phyloP scores from a whole-genome alignment of 371 early-diverging fungal species.

The Batkoa obscura region DNA sequence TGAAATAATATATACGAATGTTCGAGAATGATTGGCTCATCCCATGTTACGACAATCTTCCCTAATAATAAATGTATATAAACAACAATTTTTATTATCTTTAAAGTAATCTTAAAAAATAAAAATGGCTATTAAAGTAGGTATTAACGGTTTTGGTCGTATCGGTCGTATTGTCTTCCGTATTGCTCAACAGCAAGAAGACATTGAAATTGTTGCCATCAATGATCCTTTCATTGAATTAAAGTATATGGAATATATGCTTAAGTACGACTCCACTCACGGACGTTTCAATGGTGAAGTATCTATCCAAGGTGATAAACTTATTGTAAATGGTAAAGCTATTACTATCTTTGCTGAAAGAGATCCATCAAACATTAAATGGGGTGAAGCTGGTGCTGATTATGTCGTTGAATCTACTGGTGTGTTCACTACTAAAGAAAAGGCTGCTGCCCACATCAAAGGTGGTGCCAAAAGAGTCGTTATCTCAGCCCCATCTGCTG shows the following conservation, averaged over 20 bases:
- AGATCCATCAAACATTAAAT: constrained; percentile 75
- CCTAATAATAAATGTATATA: no score
- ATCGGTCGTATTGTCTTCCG: constrained; percentile 98
- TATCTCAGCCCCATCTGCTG: constrained; percentile 93
- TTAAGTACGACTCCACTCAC: constrained; percentile 97
- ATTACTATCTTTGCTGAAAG: constrained; percentile 55
- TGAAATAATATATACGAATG: no score
- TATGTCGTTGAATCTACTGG: constrained; percentile 98
- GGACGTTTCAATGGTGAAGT: constrained; percentile 73
- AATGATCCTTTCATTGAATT: constrained; percentile 97
- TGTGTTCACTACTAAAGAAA: constrained; percentile 85
- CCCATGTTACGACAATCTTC: no score
- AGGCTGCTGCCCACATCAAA: constrained; percentile 73
- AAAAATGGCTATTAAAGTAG: constrained; percentile 45
- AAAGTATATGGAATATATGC: constrained; percentile 91
- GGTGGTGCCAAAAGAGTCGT: constrained; percentile 96
- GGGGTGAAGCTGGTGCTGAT: constrained; percentile 75
- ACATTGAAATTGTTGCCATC: constrained; percentile 81
- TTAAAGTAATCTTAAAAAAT: neutral
- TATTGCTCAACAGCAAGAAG: constrained; percentile 44
- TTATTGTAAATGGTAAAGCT: constrained; percentile 61
- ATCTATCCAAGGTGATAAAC: constrained; percentile 54
- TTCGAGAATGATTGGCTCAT: no score
- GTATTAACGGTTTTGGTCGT: constrained; percentile 97
- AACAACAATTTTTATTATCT: no score